A percentile compares a stretch with the other conserved stretches of the same genome.
phyloP scores from a whole-genome alignment of 768 basidiomycete genomes.

The Dentipellis sp. region DNA sequence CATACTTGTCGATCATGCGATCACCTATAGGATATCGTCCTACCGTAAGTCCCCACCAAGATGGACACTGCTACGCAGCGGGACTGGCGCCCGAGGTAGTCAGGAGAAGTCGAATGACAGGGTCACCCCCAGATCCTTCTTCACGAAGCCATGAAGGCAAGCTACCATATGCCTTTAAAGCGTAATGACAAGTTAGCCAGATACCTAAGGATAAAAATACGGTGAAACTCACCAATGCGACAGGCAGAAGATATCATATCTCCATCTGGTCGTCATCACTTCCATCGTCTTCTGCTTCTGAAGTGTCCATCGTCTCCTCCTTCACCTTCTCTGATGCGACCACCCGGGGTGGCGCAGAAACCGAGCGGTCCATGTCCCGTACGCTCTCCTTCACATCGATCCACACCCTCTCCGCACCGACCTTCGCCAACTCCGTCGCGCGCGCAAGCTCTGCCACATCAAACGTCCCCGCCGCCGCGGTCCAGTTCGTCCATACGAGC shows the following conservation, averaged over 20 bases:
- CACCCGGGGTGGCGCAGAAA: background rate
- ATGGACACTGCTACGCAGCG: too few relatives aligned
- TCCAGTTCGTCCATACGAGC: conserved; percentile 54
- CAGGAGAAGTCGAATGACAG: too few relatives aligned
- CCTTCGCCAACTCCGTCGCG: conserved; percentile 41
- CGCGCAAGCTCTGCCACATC: conserved; percentile 30
- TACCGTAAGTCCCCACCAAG: too few relatives aligned
- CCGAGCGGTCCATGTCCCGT: conserved; percentile 11
- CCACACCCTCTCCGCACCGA: conserved; percentile 40
- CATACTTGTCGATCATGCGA: too few relatives aligned
- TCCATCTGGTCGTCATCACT: conserved; percentile 1
- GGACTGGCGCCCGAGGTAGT: too few relatives aligned
- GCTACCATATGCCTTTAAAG: too few relatives aligned
- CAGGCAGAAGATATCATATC: background rate
- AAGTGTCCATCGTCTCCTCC: background rate
- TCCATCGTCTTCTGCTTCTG: background rate
- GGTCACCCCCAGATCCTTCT: too few relatives aligned
- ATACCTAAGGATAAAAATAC: too few relatives aligned
- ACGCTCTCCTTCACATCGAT: conserved; percentile 35
- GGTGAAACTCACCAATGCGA: too few relatives aligned
- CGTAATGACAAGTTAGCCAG: too few relatives aligned
- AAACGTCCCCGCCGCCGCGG: conserved; percentile 24
- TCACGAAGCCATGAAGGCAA: too few relatives aligned
- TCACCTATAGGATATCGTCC: too few relatives aligned
- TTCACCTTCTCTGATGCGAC: background rate